Evolutionary conservation across 495 filamentous ascomycete genomes (phyloP), one percentile per base, ranked within the genome.

Genomic region (Endocarpon pusillum): DNA sequence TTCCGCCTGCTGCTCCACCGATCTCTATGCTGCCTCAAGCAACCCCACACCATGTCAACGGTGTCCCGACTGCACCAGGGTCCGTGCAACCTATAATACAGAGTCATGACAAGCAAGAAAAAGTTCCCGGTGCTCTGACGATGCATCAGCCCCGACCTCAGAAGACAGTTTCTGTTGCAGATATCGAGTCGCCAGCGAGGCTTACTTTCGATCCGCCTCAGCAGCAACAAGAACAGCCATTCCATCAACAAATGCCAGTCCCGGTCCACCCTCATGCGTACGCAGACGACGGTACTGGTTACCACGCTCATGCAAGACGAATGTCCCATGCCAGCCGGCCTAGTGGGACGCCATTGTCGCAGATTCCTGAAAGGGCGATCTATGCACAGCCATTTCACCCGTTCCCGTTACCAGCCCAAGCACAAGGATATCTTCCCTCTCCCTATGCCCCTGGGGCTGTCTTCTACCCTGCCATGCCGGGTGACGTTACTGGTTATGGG

Each of bases 111-210:
- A n/a, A n/a, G n/a, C n/a, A n/a, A n/a, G 86, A 92, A 57, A 86
- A 73, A 49, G 75, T 75, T 37, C 69, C 69, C 29, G 75, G 61
- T 29, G 63, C 69, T 16, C 73, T 94, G 24, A 79, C 84, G 4
- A 93, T 96, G 80, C 81, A 96, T 47, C 89, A 99, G 49, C 89
- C 89, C 33, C 78, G 83, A 27, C 89, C 89, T 3, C 85, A 96
- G 54, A 94, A 94, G 61, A 61, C 85, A 2, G 78, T 99, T 19
- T 94, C 89, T 18, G 77, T 96, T 36, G 82, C 84, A 20, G 85
- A 82, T 47, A 94, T 99, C 41, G 89, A 96, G 51, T 83, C 75
- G 16, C 85, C 91, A 2, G 74, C 67, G 14, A 74, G 64, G 14
- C 66, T 78, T 44, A 61, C 67, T 1, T 75, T 81, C 42, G 72